Conservation (phyloP, 225 moss, liverwort and hornwort genomes). For the Polytrichum formosum region DNA sequence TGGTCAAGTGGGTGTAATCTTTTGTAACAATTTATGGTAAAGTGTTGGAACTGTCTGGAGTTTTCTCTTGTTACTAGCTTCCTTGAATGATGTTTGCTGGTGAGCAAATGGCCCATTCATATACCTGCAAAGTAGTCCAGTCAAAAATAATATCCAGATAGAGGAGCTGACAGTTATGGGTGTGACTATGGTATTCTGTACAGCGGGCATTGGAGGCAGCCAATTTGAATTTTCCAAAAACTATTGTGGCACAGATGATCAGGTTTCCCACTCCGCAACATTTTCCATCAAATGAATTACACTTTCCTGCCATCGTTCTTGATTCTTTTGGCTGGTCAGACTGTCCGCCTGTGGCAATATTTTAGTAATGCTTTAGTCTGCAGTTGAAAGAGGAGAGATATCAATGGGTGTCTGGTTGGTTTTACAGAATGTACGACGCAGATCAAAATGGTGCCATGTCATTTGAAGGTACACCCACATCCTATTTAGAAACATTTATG, state of each 20-base stretch:
- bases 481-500: not conserved
- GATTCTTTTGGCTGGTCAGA: not conserved
- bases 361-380: not conserved
- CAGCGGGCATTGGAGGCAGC: conserved; percentile 73
- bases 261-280: conserved; percentile 32
- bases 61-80: not conserved
- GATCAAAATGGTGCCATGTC: conserved; percentile 81
- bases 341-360: too few species aligned
- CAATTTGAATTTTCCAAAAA: conserved; percentile 58
- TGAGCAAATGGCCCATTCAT: not conserved
- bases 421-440: conserved; percentile 75
- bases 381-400: not conserved
- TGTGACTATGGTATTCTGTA: conserved; percentile 13
- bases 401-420: not conserved
- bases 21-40: not conserved
- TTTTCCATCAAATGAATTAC: not conserved
- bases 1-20: not conserved
- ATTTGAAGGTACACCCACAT: conserved; percentile 55
- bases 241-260: conserved; percentile 86
- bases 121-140: not conserved
- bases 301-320: not conserved
- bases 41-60: too few species aligned
- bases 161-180: not conserved
- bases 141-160: not conserved
- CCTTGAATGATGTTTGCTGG: not conserved